These are phyloP conservation scores for Capronia americana DNA, from an alignment of 2,329 filamentous ascomycete genomes.

Conservation along the genomic window DNA sequence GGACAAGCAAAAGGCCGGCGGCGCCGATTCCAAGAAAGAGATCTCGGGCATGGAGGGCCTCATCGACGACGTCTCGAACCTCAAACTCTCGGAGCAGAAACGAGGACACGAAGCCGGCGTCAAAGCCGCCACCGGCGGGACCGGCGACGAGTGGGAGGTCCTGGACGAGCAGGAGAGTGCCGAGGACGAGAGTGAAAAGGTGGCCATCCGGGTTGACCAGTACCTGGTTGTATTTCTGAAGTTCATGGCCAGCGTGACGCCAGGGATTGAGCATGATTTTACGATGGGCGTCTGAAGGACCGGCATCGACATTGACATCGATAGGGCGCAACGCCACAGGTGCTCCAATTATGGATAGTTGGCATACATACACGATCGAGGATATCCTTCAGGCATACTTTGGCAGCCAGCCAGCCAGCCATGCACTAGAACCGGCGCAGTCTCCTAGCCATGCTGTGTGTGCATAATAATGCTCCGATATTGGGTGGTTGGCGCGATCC, in stretches of 20 bases:
- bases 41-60: constrained; percentile 78
- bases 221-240: constrained; percentile 60
- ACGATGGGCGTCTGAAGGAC: constrained; percentile 82
- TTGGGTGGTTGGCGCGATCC: too few species aligned
- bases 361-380: not conserved
- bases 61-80: constrained; percentile 75
- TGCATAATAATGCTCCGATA: too few species aligned
- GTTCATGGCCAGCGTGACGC: constrained; percentile 89
- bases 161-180: constrained; percentile 56
- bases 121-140: constrained; percentile 47
- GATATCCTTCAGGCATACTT: not conserved
- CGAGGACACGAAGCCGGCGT: constrained; percentile 50
- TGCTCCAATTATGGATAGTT: not conserved
- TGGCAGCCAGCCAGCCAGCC: not conserved
- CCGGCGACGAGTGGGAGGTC: constrained; percentile 69
- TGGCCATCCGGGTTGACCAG: constrained; percentile 58
- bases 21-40: constrained; percentile 58
- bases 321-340: not conserved
- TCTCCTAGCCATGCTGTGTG: too few species aligned
- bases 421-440: too few species aligned
- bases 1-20: constrained; percentile 74
- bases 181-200: constrained; percentile 53
- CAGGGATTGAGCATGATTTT: constrained; percentile 96
- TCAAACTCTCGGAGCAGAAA: constrained; percentile 50
- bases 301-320: too few species aligned